Base-by-base conservation (phyloP, 73 alveolate genomes). In the Blepharisma japonicum region DNA sequence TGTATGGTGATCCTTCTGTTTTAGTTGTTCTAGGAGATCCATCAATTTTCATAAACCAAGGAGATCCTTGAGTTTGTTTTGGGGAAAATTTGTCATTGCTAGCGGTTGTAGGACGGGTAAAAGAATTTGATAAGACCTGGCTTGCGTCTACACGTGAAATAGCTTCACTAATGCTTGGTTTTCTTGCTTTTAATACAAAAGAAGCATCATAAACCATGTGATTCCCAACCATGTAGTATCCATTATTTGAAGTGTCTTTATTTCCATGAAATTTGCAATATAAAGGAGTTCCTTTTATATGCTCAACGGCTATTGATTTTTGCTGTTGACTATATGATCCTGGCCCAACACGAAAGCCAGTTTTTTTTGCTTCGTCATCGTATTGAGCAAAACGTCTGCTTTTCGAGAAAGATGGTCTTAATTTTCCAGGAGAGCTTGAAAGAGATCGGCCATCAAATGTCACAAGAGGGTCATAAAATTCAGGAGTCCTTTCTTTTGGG, bases 401-500 rank as follows among this genome's bases (percentile, higher is more conserved):
- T 70, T 70, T 23, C 20, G 80, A 25, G 42, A 70, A 45, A 71
- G 14, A 21, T 8, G 47, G 81, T 8, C 38, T 11, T 18, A n/a
- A 6, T 27, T 78, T 56, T 20, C 27, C 32, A 9, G 39, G 38
- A 23, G 71, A 71, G 4, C 8, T 48, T 48, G 39, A 71, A 9
- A 56, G 11, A 21, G 21, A 14, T 14, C 74, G 20, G 11, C 81
- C 81, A 50, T 71, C 81, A 72, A 11, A 38, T 6, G 55, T 55
- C 25, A 81, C 80, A 7, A 23, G 2, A 21, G 89, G 68, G 47
- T 56, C 47, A 38, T 78, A 83, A 76, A 78, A 83, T 23, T 77
- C 90, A 8, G 86, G 86, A 7, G 90, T 83, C 71, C 86, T 48
- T 67, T 83, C 79, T 47, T 83, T 77, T 0, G 90, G 90, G 20